Evolutionary conservation across 2,329 filamentous ascomycete species (phyloP).

Genomic region (Laburnicola sp.): DNA sequence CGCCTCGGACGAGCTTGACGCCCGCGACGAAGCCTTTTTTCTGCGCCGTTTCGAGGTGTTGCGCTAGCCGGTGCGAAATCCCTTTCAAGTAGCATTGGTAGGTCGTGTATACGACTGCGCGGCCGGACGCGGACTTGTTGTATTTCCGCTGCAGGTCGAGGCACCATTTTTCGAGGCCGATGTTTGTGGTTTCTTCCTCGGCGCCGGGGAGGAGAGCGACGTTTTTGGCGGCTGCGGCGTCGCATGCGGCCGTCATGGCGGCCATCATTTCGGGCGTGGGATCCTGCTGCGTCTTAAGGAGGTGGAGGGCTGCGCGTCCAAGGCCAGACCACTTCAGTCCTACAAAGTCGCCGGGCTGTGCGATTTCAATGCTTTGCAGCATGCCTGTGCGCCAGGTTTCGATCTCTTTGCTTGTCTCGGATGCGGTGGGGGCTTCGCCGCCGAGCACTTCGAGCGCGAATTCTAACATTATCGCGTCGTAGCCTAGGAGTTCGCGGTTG

Average conservation of each 20-base stretch:
- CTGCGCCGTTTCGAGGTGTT: slow-evolving; percentile 52
- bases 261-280: slow-evolving; percentile 67
- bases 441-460: slow-evolving; percentile 83
- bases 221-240: slow-evolving; percentile 67
- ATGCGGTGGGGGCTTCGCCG: slow-evolving; percentile 56
- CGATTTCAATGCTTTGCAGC: slow-evolving; percentile 67
- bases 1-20: slow-evolving; percentile 61
- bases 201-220: slow-evolving; percentile 82
- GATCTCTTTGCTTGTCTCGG: slow-evolving; percentile 64
- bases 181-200: slow-evolving; percentile 78
- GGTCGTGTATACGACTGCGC: slow-evolving; percentile 72
- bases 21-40: slow-evolving; percentile 57
- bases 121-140: slow-evolving; percentile 60
- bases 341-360: slow-evolving; percentile 57
- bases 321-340: slow-evolving; percentile 74
- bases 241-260: slow-evolving; percentile 75
- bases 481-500: slow-evolving; percentile 72
- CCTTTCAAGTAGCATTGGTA: slow-evolving; percentile 62
- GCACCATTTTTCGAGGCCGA: slow-evolving; percentile 80
- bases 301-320: slow-evolving; percentile 70
- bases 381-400: slow-evolving; percentile 73
- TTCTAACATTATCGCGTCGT: slow-evolving; percentile 79
- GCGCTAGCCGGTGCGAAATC: slow-evolving; percentile 48
- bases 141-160: slow-evolving; percentile 75
- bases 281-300: slow-evolving; percentile 64